A percentile compares a stretch with the other conserved stretches of the same genome.
These are phyloP conservation scores for Neofusicoccum kwambonambiense DNA, from an alignment of 2,329 filamentous ascomycete species.

Conservation along the genomic window DNA sequence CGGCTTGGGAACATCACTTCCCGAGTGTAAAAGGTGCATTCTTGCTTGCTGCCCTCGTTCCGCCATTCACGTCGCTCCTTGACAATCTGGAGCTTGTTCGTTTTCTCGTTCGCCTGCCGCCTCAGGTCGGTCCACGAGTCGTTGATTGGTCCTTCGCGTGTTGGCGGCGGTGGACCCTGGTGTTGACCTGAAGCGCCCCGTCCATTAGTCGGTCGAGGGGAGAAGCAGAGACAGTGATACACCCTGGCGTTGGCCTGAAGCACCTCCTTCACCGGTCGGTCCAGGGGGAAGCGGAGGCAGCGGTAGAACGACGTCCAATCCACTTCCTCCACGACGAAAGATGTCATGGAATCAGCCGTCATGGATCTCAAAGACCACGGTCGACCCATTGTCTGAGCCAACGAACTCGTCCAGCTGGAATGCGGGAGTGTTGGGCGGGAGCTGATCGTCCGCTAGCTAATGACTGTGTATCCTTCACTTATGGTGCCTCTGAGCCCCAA, in stretches of 20 bases:
- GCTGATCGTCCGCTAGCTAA: slow-evolving; percentile 21
- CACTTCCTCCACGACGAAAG: slow-evolving; percentile 61
- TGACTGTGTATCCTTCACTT: slow-evolving; percentile 60
- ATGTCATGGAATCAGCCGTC: slow-evolving; percentile 64
- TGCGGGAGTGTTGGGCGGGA: slow-evolving; percentile 32
- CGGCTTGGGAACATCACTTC: slow-evolving; percentile 45
- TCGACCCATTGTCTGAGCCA: slow-evolving; percentile 64
- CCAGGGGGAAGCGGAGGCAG: slow-evolving; percentile 62
- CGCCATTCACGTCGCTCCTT: slow-evolving; percentile 71
- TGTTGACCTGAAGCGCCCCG: slow-evolving; percentile 47
- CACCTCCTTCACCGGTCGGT: slow-evolving; percentile 40
- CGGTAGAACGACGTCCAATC: slow-evolving; percentile 70
- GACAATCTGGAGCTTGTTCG: slow-evolving; percentile 59
- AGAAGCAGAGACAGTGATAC: too few relatives aligned
- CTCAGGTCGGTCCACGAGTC: slow-evolving; percentile 70
- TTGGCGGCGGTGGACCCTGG: slow-evolving; percentile 62
- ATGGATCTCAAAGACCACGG: slow-evolving; percentile 70
- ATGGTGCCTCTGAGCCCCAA: slow-evolving; percentile 29
- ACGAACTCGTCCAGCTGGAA: slow-evolving; percentile 59
- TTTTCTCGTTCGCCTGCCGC: slow-evolving; percentile 60
- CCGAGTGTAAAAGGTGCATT: slow-evolving; percentile 65
- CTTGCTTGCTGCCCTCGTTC: slow-evolving; percentile 55
- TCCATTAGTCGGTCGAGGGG: too few relatives aligned
- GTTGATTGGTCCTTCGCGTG: slow-evolving; percentile 71
- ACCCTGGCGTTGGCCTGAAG: slow-evolving; percentile 51